A percentile compares a stretch with the other conserved stretches of the same genome.
These are phyloP conservation scores for Saprolegnia parasitica DNA, from an alignment of 352 stramenopile genomes.

Conservation along the genomic window DNA sequence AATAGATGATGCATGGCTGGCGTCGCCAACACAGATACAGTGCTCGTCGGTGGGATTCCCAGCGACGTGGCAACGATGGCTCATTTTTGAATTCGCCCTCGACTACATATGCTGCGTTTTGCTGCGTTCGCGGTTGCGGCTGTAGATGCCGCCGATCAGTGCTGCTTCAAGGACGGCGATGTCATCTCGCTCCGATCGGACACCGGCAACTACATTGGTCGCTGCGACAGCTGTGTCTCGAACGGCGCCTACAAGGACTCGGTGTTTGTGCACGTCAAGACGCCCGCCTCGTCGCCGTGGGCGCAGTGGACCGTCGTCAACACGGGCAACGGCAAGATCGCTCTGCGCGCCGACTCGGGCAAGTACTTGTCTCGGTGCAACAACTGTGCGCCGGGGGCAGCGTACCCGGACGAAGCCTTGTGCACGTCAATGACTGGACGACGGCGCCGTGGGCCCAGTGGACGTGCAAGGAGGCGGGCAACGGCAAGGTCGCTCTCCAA, in stretches of 20 bases:
- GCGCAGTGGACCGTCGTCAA: conserved; percentile 21
- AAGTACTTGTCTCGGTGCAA: conserved; percentile 18
- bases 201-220: conserved; percentile 8
- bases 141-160: background rate
- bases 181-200: conserved; percentile 18
- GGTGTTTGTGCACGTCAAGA: conserved; percentile 13
- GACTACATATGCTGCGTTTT: background rate
- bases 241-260: conserved; percentile 4
- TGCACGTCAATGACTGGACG: conserved; percentile 11
- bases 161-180: conserved; percentile 12
- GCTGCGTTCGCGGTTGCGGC: background rate
- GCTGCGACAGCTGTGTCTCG: conserved; percentile 9
- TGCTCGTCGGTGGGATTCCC: too few species aligned
- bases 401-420: conserved; percentile 23
- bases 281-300: background rate
- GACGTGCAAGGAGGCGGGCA: conserved; percentile 4
- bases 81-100: background rate
- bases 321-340: conserved; percentile 24
- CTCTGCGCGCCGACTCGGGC: conserved; percentile 18
- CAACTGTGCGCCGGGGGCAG: conserved; percentile 11
- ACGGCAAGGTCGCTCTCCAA: conserved; percentile 23
- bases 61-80: too few species aligned
- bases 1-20: too few species aligned
- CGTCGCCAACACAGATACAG: too few species aligned
- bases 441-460: conserved; percentile 18